These are phyloP conservation scores for Penicillium tannophilum DNA, from an alignment of 495 filamentous ascomycete genomes.

Conservation along the genomic window DNA sequence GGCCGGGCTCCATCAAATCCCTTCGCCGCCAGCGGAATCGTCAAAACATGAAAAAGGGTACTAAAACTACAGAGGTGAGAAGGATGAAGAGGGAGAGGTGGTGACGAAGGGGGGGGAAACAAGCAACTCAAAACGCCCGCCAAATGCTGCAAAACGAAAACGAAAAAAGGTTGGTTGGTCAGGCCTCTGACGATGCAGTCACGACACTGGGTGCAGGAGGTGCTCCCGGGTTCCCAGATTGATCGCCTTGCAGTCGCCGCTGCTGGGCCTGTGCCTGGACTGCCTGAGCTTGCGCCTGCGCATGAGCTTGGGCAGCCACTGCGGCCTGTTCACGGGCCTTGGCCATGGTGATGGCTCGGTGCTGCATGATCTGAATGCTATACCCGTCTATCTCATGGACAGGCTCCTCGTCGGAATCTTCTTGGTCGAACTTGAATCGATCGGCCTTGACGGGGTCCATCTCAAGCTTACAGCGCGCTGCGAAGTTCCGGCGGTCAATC, in stretches of 20 bases:
- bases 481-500: conserved; percentile 69
- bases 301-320: conserved; percentile 50
- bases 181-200: conserved; percentile 37
- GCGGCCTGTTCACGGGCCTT: conserved; percentile 49
- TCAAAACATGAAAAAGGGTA: conserved; percentile 31
- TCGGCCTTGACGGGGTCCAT: conserved; percentile 60
- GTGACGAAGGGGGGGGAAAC: conserved; percentile 20
- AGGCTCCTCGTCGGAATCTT: conserved; percentile 68
- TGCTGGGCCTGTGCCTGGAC: conserved; percentile 41
- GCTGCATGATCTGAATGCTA: conserved; percentile 69
- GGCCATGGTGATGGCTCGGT: conserved; percentile 67
- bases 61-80: conserved; percentile 44
- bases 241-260: conserved; percentile 46
- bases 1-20: conserved; percentile 24
- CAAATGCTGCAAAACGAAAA: conserved; percentile 35
- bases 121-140: conserved; percentile 41
- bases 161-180: conserved; percentile 32
- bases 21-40: conserved; percentile 28
- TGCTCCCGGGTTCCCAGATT: conserved; percentile 36
- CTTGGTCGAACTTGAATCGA: conserved; percentile 80
- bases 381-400: conserved; percentile 71
- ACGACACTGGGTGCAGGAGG: conserved; percentile 37
- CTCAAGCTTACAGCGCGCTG: conserved; percentile 53
- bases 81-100: conserved; percentile 21
- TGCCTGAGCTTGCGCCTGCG: conserved; percentile 49